Base-by-base conservation (phyloP, 495 filamentous ascomycete species). In the Annulohypoxylon stygium region DNA sequence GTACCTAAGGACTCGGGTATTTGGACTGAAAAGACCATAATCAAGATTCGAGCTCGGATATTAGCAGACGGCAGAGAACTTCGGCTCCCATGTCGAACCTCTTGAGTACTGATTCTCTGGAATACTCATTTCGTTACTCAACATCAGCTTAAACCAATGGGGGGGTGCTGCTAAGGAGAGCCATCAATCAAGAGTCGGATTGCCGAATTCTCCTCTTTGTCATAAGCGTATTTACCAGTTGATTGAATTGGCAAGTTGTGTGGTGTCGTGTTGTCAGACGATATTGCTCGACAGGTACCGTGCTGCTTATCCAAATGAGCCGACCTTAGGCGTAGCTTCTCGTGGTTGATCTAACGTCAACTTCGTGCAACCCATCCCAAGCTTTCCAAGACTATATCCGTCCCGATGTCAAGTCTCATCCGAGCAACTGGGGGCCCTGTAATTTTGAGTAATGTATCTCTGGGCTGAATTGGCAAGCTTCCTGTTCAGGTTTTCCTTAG, bases 241-340 rank as follows among this genome's bases (percentile, higher is more conserved):
- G 47, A 53, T 75, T 50, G 25, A 61, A 68, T 41, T 51, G 43
- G 36, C 43, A 20, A 59, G 63, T 51, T 47, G 18, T 39, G 59
- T 53, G 23, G 45, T 51, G 34, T 55, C 36, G 50, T 36, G 50
- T 53, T 51, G 23, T 20, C 53, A 25, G 34, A 39, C 25, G 51
- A 58, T 63, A 64, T 62, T 61, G 43, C 33, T 63, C 34, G 23
- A 57, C 36, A 51, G 18, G 43, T 16, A 61, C 30, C 55, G 45
- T 60, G 55, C 57, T 55, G 45, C 63, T 62, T 60, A 57, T 73
- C 55, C 63, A 72, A 54, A 73, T 57, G 30, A 71, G 43, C 48
- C 2, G 61, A 48, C 37, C 43, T 66, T 61, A 41, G 55, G 59
- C 36, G 58, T 12, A 54, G 4, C 55, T 59, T 30, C 54, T 53